Conservation (phyloP, 2,329 filamentous ascomycete species). For the Claviceps spartinae region DNA sequence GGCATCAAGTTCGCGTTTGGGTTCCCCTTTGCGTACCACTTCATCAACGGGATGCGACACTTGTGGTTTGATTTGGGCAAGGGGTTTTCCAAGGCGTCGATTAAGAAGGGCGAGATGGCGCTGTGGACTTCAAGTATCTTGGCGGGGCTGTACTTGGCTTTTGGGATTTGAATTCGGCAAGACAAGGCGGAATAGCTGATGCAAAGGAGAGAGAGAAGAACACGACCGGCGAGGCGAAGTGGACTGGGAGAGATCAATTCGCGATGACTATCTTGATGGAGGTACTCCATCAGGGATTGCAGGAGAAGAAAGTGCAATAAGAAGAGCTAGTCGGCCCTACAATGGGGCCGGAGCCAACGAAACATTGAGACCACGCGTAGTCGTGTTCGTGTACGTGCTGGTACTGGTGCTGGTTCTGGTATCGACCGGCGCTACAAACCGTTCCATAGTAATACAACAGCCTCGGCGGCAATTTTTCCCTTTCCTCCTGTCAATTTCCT, state of each 20-base stretch:
- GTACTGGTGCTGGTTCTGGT: too few species aligned
- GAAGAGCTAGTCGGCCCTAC: background rate
- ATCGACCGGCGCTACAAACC: too few species aligned
- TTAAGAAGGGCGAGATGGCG: constrained; percentile 31
- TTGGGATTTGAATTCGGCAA: constrained; percentile 27
- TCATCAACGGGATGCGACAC: constrained; percentile 41
- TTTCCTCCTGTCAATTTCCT: too few species aligned
- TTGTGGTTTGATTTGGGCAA: constrained; percentile 37
- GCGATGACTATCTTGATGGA: background rate
- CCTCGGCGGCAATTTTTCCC: too few species aligned
- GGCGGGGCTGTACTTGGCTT: constrained; percentile 31
- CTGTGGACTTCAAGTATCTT: constrained; percentile 35
- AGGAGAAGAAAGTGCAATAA: background rate
- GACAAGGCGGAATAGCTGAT: background rate
- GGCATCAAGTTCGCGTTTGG: constrained; percentile 39
- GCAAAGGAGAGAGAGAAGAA: background rate
- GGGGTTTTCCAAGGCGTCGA: constrained; percentile 35
- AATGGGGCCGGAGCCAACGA: background rate
- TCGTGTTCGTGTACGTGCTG: background rate
- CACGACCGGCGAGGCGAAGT: too few species aligned
- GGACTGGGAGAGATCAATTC: too few species aligned
- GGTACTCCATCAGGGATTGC: background rate
- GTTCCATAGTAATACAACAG: too few species aligned
- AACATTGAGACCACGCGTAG: background rate
- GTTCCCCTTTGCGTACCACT: constrained; percentile 48